A percentile compares a stretch with the other conserved stretches of the same genome.
Conservation (phyloP, 2,329 filamentous ascomycete genomes). For the Lasiodiplodia sp. region DNA sequence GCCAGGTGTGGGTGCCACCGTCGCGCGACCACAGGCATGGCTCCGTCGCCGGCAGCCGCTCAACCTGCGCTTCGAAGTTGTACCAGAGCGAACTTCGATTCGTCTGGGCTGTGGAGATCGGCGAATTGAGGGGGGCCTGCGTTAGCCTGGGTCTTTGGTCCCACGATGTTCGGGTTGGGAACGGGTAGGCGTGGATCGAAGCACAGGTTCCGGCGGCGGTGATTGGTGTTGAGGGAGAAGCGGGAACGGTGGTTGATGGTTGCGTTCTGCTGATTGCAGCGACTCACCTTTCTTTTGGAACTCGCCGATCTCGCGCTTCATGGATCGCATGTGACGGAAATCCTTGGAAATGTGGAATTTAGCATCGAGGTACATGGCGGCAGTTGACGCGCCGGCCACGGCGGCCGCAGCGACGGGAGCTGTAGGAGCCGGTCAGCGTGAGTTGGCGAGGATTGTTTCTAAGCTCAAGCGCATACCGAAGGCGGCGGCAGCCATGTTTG, state of each 20-base stretch:
- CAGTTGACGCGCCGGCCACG: constrained; percentile 43
- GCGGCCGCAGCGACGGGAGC: constrained; percentile 19
- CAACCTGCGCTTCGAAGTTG: constrained; percentile 65
- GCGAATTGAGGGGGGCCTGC: neutral
- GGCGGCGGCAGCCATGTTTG: constrained; percentile 14
- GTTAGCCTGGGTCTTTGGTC: neutral
- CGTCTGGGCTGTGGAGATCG: neutral
- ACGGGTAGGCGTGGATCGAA: neutral
- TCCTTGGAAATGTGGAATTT: constrained; percentile 74
- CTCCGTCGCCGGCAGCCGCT: constrained; percentile 38
- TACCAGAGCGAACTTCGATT: constrained; percentile 70
- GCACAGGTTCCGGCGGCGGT: constrained; percentile 23
- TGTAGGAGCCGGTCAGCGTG: neutral
- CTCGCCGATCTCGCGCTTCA: neutral
- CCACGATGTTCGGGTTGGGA: neutral
- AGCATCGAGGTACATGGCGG: constrained; percentile 70
- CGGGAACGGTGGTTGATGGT: constrained; percentile 34
- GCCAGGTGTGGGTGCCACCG: constrained; percentile 65
- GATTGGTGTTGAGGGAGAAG: constrained; percentile 38
- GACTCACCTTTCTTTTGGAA: constrained; percentile 24
- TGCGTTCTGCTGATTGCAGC: constrained; percentile 43
- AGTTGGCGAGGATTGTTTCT: neutral
- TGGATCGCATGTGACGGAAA: constrained; percentile 27
- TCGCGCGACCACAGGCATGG: constrained; percentile 57
- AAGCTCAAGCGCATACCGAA: constrained; percentile 17